Conservation (phyloP, 371 early-diverging fungal species). For the Batrachochytrium dendrobatidis region DNA sequence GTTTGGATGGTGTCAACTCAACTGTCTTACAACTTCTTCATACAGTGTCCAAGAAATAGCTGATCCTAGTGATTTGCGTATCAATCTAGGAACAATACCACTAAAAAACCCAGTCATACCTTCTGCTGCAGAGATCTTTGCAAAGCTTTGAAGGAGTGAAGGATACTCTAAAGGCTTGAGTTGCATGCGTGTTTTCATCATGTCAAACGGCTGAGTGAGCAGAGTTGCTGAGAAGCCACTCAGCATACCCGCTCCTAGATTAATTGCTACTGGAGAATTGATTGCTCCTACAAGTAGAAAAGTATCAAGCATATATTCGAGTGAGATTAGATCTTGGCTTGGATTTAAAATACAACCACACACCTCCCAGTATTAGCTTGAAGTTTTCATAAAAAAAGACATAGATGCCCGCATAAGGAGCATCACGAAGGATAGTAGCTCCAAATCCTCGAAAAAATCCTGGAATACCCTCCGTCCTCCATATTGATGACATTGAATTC, state of each 20-base stretch:
- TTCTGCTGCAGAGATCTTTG: constrained; percentile 38
- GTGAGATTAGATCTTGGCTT: background rate
- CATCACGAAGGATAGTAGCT: constrained; percentile 88
- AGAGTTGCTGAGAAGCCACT: constrained; percentile 57
- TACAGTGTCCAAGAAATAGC: constrained; percentile 92
- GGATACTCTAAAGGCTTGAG: constrained; percentile 54
- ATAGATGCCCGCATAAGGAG: constrained; percentile 94
- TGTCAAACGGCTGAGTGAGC: constrained; percentile 80
- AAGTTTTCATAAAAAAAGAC: constrained; percentile 79
- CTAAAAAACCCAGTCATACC: constrained; percentile 72
- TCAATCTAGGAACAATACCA: constrained; percentile 74
- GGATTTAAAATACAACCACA: background rate
- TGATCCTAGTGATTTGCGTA: constrained; percentile 81
- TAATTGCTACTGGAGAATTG: background rate
- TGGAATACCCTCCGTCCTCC: constrained; percentile 39
- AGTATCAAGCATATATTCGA: no score
- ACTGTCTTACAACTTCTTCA: constrained; percentile 49
- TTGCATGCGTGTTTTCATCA: constrained; percentile 87
- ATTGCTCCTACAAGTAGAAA: constrained; percentile 4
- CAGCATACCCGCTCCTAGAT: background rate
- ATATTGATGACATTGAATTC: constrained; percentile 57
- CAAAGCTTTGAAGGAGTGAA: background rate
- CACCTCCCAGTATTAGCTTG: constrained; percentile 12
- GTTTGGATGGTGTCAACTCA: background rate
- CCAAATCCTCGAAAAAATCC: constrained; percentile 86